Percentiles rank a stretch among this genome's conserved stretches.
Conservation (phyloP, 257 asterid species). For the Fraxinus cuspidata region DNA sequence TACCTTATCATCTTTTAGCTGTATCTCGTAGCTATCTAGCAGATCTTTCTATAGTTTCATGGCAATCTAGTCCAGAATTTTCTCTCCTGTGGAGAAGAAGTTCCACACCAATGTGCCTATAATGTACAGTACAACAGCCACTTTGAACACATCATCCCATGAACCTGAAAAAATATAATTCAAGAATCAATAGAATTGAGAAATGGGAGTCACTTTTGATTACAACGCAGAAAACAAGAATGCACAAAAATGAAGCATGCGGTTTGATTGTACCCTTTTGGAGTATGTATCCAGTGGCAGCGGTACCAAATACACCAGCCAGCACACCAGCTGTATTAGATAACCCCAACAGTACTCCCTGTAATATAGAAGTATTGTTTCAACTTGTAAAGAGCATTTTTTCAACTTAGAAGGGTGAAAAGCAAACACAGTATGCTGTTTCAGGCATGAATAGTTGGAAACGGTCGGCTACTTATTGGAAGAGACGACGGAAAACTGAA, state of each 20-base stretch:
- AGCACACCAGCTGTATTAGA: slow-evolving; percentile 97
- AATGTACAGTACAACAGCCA: slow-evolving; percentile 74
- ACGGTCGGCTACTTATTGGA: neutral
- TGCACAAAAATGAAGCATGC: slow-evolving; percentile 4
- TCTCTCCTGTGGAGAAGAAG: slow-evolving; percentile 81
- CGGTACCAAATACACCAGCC: slow-evolving; percentile 97
- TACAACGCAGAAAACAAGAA: neutral
- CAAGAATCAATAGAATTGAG: slow-evolving; percentile 16
- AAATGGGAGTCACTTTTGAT: neutral
- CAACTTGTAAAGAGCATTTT: neutral
- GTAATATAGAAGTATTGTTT: slow-evolving; percentile 24
- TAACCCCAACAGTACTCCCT: slow-evolving; percentile 90
- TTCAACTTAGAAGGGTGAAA: neutral
- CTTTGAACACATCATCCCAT: slow-evolving; percentile 94
- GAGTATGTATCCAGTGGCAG: slow-evolving; percentile 96
- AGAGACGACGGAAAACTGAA: neutral
- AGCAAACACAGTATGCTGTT: neutral
- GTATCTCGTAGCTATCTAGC: neutral
- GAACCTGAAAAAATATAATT: slow-evolving; percentile 57
- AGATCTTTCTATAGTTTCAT: neutral
- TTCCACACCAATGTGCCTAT: slow-evolving; percentile 90
- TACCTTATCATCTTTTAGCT: neutral
- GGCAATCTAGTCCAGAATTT: slow-evolving; percentile 58
- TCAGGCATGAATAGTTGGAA: neutral
- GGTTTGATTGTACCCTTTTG: slow-evolving; percentile 62